Conservation (phyloP, 345 rosid species). For the Acer negundo region DNA sequence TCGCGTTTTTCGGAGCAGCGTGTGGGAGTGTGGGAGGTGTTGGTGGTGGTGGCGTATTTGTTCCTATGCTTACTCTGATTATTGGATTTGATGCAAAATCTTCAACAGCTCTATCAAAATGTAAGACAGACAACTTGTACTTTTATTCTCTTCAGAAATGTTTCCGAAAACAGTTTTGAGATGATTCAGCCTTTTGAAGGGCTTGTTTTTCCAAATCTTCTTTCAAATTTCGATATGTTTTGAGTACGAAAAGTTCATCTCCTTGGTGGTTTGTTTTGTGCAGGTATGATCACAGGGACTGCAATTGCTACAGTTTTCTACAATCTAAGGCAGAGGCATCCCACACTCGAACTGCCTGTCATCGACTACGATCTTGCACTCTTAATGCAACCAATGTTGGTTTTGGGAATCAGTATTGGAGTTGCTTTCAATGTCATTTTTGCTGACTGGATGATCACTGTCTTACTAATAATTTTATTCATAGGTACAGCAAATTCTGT, state of each 20-base stretch:
- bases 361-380: constrained; percentile 58
- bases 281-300: constrained; percentile 54
- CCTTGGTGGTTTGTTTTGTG: no score
- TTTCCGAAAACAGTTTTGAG: no score
- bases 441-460: constrained; percentile 56
- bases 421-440: constrained; percentile 48
- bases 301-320: constrained; percentile 43
- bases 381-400: constrained; percentile 48
- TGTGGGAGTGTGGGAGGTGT: constrained; percentile 56
- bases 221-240: no score
- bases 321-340: constrained; percentile 48
- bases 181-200: no score
- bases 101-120: constrained; percentile 51
- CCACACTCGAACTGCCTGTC: constrained; percentile 44
- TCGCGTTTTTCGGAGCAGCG: constrained; percentile 57
- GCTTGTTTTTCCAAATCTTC: not conserved
- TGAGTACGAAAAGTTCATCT: no score
- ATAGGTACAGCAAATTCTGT: constrained; percentile 23
- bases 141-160: not conserved
- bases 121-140: constrained; percentile 19
- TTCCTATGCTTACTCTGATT: constrained; percentile 52
- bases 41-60: constrained; percentile 56
- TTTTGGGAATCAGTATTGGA: constrained; percentile 51
- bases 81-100: constrained; percentile 58
- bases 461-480: constrained; percentile 45